Conservation (phyloP, 2,329 filamentous ascomycete genomes). For the Aspergillus calidoustus region DNA sequence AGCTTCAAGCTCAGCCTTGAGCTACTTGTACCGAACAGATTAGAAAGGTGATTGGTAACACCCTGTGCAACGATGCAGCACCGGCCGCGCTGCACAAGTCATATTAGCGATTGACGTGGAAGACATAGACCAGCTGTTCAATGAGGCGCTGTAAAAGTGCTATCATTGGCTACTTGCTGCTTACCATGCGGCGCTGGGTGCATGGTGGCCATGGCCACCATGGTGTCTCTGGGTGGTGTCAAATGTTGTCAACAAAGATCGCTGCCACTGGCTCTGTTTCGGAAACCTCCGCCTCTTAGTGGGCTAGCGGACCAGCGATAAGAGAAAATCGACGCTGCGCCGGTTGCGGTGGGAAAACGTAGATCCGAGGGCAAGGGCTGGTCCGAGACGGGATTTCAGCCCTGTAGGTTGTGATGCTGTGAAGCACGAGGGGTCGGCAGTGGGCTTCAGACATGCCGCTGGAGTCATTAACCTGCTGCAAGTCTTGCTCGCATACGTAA, state of each 20-base stretch:
- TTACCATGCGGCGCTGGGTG: neutral
- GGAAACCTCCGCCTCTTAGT: conserved; percentile 1
- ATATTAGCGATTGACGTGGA: conserved; percentile 4
- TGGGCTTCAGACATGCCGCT: conserved; percentile 1
- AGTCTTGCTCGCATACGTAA: neutral
- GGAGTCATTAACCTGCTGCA: conserved; percentile 9
- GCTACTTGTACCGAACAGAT: neutral
- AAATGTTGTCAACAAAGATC: neutral
- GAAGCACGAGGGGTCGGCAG: conserved; percentile 2
- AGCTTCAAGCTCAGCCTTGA: neutral
- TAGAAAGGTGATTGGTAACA: conserved; percentile 4
- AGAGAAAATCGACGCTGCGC: neutral
- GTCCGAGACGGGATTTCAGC: conserved; percentile 1
- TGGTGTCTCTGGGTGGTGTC: neutral
- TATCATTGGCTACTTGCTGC: neutral
- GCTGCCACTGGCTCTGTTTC: neutral
- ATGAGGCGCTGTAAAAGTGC: neutral
- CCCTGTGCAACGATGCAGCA: neutral
- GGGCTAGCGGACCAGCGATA: neutral
- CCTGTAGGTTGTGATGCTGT: neutral
- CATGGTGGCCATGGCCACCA: neutral
- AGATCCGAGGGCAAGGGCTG: conserved; percentile 9
- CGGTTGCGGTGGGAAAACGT: conserved; percentile 9
- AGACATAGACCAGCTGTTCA: conserved; percentile 2
- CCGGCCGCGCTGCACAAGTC: conserved; percentile 2